phyloP scores from a whole-genome alignment of 495 filamentous ascomycete species.

The Tirmania nivea region DNA sequence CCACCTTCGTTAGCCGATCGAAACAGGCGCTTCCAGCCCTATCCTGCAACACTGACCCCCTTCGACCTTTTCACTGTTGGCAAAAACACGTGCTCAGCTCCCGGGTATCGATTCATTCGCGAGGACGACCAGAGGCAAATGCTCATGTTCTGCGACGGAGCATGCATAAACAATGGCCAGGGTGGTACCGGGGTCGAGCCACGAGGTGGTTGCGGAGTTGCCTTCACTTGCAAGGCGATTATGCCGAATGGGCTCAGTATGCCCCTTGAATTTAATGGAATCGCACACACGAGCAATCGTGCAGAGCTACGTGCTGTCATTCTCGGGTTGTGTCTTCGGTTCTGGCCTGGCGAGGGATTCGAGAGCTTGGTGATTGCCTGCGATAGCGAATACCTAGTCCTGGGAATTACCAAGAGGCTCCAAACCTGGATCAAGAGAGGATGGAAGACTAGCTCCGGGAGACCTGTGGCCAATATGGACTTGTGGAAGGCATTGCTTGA shows the following conservation, averaged over 20 bases:
- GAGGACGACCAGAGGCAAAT: slow-evolving; percentile 3
- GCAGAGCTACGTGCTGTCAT: slow-evolving; percentile 28
- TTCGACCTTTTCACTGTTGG: no score
- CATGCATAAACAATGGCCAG: slow-evolving; percentile 22
- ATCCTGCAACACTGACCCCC: no score
- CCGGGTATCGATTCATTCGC: no score
- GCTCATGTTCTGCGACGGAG: slow-evolving; percentile 24
- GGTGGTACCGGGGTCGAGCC: slow-evolving; percentile 6
- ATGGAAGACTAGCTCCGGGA: slow-evolving; percentile 17
- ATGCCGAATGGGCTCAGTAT: no score
- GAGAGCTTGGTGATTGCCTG: slow-evolving; percentile 25
- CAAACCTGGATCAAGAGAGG: slow-evolving; percentile 23
- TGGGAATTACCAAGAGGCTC: slow-evolving; percentile 23
- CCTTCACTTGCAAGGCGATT: slow-evolving; percentile 5
- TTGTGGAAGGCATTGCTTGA: slow-evolving; percentile 25
- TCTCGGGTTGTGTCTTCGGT: slow-evolving; percentile 20
- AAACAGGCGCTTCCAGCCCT: no score
- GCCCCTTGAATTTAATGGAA: neutral
- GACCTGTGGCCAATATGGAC: slow-evolving; percentile 23
- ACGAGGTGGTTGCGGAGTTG: slow-evolving; percentile 23
- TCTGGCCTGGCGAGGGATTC: slow-evolving; percentile 23
- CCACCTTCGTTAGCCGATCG: no score
- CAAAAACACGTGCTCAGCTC: no score
- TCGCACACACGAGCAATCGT: slow-evolving; percentile 23
- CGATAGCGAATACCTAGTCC: slow-evolving; percentile 26